Evolutionary conservation across 352 stramenopile species (phyloP).

Genomic region (Phytophthora kernoviae): DNA sequence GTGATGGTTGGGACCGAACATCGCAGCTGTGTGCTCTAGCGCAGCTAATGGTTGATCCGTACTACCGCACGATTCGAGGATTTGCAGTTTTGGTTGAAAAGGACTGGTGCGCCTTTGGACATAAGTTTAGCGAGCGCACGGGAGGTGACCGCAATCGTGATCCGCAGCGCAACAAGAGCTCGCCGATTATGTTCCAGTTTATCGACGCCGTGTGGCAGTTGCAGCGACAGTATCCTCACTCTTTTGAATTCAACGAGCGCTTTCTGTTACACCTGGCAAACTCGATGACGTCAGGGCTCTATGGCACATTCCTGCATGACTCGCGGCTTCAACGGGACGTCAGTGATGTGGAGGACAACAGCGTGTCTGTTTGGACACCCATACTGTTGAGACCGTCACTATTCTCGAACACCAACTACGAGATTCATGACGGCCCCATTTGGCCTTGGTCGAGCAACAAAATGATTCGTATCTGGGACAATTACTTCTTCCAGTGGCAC

Average conservation of each 20-base stretch:
- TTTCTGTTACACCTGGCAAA: slow-evolving; percentile 86
- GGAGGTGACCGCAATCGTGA: slow-evolving; percentile 79
- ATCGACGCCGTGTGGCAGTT: slow-evolving; percentile 88
- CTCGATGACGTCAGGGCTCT: slow-evolving; percentile 76
- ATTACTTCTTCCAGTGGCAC: slow-evolving; percentile 89
- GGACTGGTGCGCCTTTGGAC: slow-evolving; percentile 86
- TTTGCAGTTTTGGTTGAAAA: slow-evolving; percentile 87
- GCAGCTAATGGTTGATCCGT: slow-evolving; percentile 90
- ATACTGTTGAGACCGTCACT: slow-evolving; percentile 54
- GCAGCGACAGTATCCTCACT: slow-evolving; percentile 72
- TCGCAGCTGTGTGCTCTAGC: slow-evolving; percentile 76
- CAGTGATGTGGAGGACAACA: slow-evolving; percentile 58
- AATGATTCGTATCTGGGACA: slow-evolving; percentile 82
- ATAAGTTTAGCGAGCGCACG: slow-evolving; percentile 81
- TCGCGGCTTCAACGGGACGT: slow-evolving; percentile 67
- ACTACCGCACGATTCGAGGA: slow-evolving; percentile 84
- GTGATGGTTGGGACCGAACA: slow-evolving; percentile 89
- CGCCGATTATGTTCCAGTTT: slow-evolving; percentile 89
- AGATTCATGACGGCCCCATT: slow-evolving; percentile 52
- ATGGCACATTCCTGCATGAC: slow-evolving; percentile 87
- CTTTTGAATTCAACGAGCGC: slow-evolving; percentile 88
- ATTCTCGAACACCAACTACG: slow-evolving; percentile 64
- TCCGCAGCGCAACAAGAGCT: slow-evolving; percentile 74
- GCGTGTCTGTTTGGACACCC: slow-evolving; percentile 82
- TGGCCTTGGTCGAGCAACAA: slow-evolving; percentile 84